Evolutionary conservation across 2,329 filamentous ascomycete species (phyloP), one percentile per base, ranked within the genome.

Genomic region (Beauveria sp.): DNA sequence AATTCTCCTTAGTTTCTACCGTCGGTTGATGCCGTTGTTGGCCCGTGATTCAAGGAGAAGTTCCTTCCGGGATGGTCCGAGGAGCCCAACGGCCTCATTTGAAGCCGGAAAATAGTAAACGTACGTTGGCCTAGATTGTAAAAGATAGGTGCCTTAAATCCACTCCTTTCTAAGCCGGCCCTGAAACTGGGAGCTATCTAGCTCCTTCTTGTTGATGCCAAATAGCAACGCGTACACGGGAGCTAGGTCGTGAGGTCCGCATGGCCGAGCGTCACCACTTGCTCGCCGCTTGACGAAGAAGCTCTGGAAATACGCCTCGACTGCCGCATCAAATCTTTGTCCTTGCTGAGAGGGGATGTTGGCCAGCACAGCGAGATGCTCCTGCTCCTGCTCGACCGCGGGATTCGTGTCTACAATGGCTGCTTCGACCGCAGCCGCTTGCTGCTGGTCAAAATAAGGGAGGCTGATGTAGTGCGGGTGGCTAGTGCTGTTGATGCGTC

Each of bases 181-280:
- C 26, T 49, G 31, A 40, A 61, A 61, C 16, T 43, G 55, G 2
- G 43, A 9, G 9, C 43, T 42, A 3, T 50, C 24, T 3, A 65
- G 3, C 20, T 67, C 65, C 34, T 62, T 55, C 43, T 62, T 14
- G 9, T 34, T 22, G n/a, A 67, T 58, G 2, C 62, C 63, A 42
- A 65, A 67, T 6, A 66, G 31, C 2, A 54, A 59, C 4, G 64
- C 65, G 53, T 64, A 66, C 5, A 66, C 24, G 3, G 65, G 65
- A n/a, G 56, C 63, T 8, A 67, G 51, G 24, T 65, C 58, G 49
- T 66, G 64, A 20, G 65, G 65, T 8, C 64, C 65, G 38, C 65
- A 67, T 1, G 65, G 65, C 7, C 65, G 57, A 7, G 63, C 20
- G 28, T 50, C 48, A n/a, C 48, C 48, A n/a, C 48, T 50, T 7